These are phyloP conservation scores for Asterionellopsis glacialis DNA, from an alignment of 108 stramenopile genomes.

Conservation along the genomic window DNA sequence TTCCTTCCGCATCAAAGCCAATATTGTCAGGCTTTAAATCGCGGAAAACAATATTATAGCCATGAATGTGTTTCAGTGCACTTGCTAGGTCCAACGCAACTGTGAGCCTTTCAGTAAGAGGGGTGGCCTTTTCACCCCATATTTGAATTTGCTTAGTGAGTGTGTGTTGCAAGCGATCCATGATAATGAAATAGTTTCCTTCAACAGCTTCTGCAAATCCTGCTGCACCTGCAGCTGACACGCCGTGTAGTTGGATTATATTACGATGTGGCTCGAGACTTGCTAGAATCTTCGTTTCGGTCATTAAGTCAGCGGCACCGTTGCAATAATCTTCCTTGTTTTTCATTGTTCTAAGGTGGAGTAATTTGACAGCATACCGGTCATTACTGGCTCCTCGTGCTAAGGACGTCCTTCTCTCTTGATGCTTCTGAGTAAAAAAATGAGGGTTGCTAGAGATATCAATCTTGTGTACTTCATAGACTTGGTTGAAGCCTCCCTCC, in stretches of 20 bases:
- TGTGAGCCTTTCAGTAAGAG: not conserved
- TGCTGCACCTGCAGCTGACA: conserved; percentile 66
- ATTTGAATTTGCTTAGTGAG: conserved; percentile 57
- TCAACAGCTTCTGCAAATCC: conserved; percentile 41
- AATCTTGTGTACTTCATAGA: conserved; percentile 56
- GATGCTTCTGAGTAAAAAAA: conserved; percentile 12
- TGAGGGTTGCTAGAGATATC: conserved; percentile 27
- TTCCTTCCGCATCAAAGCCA: conserved; percentile 11
- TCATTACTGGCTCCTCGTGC: conserved; percentile 18
- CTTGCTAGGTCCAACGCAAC: conserved; percentile 19
- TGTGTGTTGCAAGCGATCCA: conserved; percentile 69
- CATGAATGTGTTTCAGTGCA: conserved; percentile 28
- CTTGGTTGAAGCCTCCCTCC: conserved; percentile 78
- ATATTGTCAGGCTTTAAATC: conserved; percentile 32
- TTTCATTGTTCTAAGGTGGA: conserved; percentile 40
- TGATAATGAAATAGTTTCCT: conserved; percentile 65
- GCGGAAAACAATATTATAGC: conserved; percentile 16
- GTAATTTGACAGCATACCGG: conserved; percentile 61
- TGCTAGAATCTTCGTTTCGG: conserved; percentile 51
- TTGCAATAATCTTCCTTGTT: conserved; percentile 53
- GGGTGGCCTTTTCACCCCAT: conserved; percentile 34
- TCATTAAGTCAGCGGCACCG: conserved; percentile 64
- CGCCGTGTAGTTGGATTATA: conserved; percentile 66
- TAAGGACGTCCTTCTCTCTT: conserved; percentile 38
- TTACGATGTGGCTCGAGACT: conserved; percentile 39